These are phyloP conservation scores for Fraxinus ornus DNA, from an alignment of 305 asterid species.

Conservation along the genomic window DNA sequence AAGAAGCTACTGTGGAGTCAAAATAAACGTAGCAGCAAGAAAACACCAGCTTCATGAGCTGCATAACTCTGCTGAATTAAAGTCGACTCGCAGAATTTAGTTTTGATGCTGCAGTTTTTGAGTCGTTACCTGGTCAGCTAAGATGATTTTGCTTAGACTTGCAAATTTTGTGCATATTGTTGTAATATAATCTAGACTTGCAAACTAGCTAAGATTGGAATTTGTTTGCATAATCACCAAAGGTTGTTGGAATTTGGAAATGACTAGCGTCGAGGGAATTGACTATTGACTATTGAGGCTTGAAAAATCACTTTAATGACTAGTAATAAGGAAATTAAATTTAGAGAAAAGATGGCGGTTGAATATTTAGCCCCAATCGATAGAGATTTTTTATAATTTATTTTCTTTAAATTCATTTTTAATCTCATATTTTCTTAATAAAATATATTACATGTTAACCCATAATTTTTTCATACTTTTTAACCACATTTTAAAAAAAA, in stretches of 20 bases:
- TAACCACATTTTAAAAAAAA: background rate
- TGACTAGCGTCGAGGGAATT: background rate
- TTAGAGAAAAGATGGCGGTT: background rate
- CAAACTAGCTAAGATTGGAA: background rate
- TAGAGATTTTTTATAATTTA: background rate
- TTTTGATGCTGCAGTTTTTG: background rate
- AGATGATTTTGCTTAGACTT: background rate
- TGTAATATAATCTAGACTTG: background rate
- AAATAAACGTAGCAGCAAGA: slow-evolving; percentile 49
- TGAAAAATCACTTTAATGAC: background rate
- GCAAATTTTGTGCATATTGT: slow-evolving; percentile 3
- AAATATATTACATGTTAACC: no score
- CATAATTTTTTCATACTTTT: background rate
- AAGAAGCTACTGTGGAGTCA: slow-evolving; percentile 53
- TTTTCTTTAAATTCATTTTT: no score
- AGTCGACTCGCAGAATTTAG: background rate
- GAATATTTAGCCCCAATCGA: background rate
- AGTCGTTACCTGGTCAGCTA: background rate
- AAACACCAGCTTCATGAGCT: slow-evolving; percentile 25
- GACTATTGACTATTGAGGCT: background rate
- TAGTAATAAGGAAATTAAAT: background rate
- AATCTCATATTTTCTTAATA: no score
- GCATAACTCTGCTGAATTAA: slow-evolving; percentile 8
- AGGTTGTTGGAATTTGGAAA: background rate
- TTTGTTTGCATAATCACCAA: background rate